Conservation (phyloP, 176 grass and related monocot genomes). For the Zizania latifolia region DNA sequence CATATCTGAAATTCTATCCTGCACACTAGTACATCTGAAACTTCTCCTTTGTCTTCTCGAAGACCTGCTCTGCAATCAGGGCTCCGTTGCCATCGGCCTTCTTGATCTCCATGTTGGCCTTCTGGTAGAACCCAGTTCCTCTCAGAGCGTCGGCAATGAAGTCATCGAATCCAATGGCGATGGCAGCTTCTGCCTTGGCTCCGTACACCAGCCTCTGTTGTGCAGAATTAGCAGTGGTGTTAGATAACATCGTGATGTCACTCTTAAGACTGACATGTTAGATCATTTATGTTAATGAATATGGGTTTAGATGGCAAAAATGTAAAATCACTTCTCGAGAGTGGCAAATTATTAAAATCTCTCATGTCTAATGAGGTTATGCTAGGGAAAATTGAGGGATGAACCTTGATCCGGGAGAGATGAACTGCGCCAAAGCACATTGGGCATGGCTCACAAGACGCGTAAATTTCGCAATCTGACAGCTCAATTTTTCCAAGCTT, state of each 20-base stretch:
- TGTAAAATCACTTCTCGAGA: too few relatives aligned
- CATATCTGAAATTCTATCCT: not conserved
- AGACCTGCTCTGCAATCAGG: slow-evolving; percentile 70
- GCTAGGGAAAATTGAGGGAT: not conserved
- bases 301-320: too few relatives aligned
- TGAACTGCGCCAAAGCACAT: slow-evolving; percentile 87
- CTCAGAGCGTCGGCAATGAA: slow-evolving; percentile 82
- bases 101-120: slow-evolving; percentile 70
- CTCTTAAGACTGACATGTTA: too few relatives aligned
- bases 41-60: slow-evolving; percentile 76
- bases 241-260: not conserved
- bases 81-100: slow-evolving; percentile 63
- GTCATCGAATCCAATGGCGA: slow-evolving; percentile 76
- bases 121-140: slow-evolving; percentile 73
- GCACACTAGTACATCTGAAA: slow-evolving; percentile 59
- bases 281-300: too few relatives aligned
- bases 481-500: slow-evolving; percentile 81
- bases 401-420: slow-evolving; percentile 74
- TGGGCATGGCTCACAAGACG: slow-evolving; percentile 72
- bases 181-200: slow-evolving; percentile 78
- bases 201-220: slow-evolving; percentile 72
- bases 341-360: too few relatives aligned
- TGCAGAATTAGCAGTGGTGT: not conserved
- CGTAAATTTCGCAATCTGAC: slow-evolving; percentile 78
- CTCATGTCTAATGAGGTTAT: not conserved